phyloP scores from a whole-genome alignment of 257 asterid genomes.

The Ocimum tenuiflorum region DNA sequence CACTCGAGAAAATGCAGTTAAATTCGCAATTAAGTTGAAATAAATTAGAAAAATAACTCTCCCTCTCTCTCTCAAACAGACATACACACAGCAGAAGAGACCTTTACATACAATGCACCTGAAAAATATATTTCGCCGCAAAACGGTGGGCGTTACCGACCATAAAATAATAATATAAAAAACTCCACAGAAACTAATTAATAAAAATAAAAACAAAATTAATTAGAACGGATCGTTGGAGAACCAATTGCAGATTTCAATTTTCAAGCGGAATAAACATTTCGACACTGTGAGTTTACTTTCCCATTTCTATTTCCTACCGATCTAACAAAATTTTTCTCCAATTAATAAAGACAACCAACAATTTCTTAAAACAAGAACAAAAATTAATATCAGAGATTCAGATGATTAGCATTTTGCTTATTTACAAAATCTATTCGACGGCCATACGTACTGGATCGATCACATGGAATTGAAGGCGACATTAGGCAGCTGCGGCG shows the following conservation, averaged over 20 bases:
- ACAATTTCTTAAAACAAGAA: neutral
- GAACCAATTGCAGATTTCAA: neutral
- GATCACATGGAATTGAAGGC: slow-evolving; percentile 7
- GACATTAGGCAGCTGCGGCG: slow-evolving; percentile 30
- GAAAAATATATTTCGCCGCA: slow-evolving; percentile 4
- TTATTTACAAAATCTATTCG: slow-evolving; percentile 13
- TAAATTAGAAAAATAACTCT: neutral
- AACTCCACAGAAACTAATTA: neutral
- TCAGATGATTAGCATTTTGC: neutral
- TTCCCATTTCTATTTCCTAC: neutral
- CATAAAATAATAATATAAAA: neutral
- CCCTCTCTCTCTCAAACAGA: neutral
- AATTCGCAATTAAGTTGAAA: slow-evolving; percentile 9
- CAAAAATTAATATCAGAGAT: neutral
- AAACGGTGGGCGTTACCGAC: neutral
- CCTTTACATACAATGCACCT: slow-evolving; percentile 31
- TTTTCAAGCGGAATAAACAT: neutral
- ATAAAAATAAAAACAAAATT: neutral
- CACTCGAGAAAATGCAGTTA: neutral
- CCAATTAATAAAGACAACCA: neutral
- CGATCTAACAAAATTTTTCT: slow-evolving; percentile 1
- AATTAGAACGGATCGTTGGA: neutral
- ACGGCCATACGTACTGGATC: neutral
- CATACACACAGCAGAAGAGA: too few relatives aligned
- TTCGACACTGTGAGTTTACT: neutral